These are phyloP conservation scores for Malassezia pachydermatis DNA, from an alignment of 1,284 basidiomycete genomes.

Conservation along the genomic window DNA sequence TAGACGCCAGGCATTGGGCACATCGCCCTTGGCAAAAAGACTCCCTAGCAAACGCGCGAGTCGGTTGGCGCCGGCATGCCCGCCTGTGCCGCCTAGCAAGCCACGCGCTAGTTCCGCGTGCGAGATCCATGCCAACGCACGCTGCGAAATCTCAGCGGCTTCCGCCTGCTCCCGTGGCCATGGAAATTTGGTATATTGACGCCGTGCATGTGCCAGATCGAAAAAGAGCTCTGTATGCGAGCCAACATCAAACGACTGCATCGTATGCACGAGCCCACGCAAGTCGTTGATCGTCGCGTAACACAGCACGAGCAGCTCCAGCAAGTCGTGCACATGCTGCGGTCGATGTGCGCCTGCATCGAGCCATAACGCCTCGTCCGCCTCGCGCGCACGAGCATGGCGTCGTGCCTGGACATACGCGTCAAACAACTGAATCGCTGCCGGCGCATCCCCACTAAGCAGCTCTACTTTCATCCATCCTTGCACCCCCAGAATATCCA, in stretches of 20 bases:
- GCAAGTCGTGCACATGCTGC: slow-evolving; percentile 23
- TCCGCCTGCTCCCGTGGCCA: neutral
- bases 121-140: slow-evolving; percentile 11
- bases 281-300: slow-evolving; percentile 3
- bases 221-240: slow-evolving; percentile 30
- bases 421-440: slow-evolving; percentile 9
- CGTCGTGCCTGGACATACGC: slow-evolving; percentile 12
- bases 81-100: slow-evolving; percentile 24
- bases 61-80: slow-evolving; percentile 19
- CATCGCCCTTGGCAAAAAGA: slow-evolving; percentile 21
- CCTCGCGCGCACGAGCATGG: neutral
- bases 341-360: slow-evolving; percentile 2
- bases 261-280: slow-evolving; percentile 12
- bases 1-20: slow-evolving; percentile 16
- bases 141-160: neutral
- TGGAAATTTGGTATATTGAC: slow-evolving; percentile 14
- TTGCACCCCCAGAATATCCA: slow-evolving; percentile 12
- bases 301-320: slow-evolving; percentile 23
- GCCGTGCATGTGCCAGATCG: slow-evolving; percentile 18
- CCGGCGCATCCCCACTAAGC: slow-evolving; percentile 5
- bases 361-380: slow-evolving; percentile 13
- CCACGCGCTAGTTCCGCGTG: slow-evolving; percentile 28
- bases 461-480: slow-evolving; percentile 19
- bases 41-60: slow-evolving; percentile 30
- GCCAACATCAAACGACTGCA: slow-evolving; percentile 28